A percentile compares a stretch with the other conserved stretches of the same genome.
Evolutionary conservation across 2,329 filamentous ascomycete species (phyloP).

Genomic region (Xylaria sp.): DNA sequence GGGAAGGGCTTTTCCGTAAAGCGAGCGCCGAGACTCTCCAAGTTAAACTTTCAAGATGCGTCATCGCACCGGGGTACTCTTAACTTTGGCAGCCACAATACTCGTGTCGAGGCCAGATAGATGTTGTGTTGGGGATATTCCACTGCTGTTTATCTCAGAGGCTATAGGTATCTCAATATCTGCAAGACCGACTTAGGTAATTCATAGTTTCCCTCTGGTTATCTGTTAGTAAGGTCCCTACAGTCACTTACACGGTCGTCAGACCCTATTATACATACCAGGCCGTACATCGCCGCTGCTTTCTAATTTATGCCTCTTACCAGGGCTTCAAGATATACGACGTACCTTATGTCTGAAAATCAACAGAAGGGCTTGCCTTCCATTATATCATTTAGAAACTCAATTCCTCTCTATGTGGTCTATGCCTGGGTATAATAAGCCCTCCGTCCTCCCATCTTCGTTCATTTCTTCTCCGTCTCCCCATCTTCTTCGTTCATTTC

Average conservation of each 20-base stretch:
- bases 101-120: background rate
- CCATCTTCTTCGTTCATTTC: constrained; percentile 3
- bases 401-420: no score
- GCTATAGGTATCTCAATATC: background rate
- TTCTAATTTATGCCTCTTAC: no score
- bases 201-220: constrained; percentile 1
- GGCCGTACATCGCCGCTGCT: no score
- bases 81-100: background rate
- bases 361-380: no score
- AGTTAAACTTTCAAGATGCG: constrained; percentile 1
- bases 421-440: no score
- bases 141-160: constrained; percentile 5
- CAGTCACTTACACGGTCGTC: no score
- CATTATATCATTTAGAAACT: no score
- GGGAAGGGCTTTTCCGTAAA: background rate
- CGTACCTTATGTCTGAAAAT: no score
- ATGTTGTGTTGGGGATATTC: background rate
- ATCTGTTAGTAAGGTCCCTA: constrained; percentile 1
- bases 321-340: no score
- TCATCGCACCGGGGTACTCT: background rate
- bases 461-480: background rate
- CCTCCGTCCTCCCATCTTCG: background rate
- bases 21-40: background rate
- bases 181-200: background rate
- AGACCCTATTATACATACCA: no score